Evolutionary conservation across 371 early-diverging fungal genomes (phyloP).

Genomic region (Lichtheimia hyalospora): DNA sequence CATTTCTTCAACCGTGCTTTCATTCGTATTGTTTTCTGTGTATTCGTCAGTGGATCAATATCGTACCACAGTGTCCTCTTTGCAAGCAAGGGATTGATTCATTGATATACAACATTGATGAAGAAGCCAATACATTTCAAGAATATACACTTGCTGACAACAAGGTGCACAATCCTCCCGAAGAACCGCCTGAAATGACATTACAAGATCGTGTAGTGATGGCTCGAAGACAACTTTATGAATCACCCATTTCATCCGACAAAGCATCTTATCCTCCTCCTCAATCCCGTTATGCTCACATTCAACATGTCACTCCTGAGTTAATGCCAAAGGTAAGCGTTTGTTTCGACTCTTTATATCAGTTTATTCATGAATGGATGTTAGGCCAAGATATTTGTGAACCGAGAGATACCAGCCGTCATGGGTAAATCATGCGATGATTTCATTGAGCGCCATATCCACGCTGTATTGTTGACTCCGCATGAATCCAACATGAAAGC

Average conservation of each 20-base stretch:
- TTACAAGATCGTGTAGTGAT: constrained; percentile 17
- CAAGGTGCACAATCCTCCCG: constrained; percentile 32
- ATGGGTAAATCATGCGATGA: constrained; percentile 22
- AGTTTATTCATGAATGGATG: background rate
- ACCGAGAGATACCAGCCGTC: constrained; percentile 30
- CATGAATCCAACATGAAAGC: constrained; percentile 6
- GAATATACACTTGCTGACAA: constrained; percentile 39
- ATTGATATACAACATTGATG: constrained; percentile 39
- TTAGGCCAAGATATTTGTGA: constrained; percentile 28
- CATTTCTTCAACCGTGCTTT: constrained; percentile 58
- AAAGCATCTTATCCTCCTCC: constrained; percentile 24
- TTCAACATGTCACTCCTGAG: constrained; percentile 27
- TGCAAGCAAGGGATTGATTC: constrained; percentile 47
- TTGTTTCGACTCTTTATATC: no score
- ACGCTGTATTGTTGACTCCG: constrained; percentile 31
- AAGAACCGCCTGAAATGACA: constrained; percentile 4
- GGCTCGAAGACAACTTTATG: constrained; percentile 26
- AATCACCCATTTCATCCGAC: background rate
- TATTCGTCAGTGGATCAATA: constrained; percentile 60
- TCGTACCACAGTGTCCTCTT: constrained; percentile 55
- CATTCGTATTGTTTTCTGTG: constrained; percentile 67
- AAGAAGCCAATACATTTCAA: constrained; percentile 32
- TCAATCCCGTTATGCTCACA: constrained; percentile 8
- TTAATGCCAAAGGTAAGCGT: constrained; percentile 35
- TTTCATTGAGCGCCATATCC: constrained; percentile 29